These are phyloP conservation scores for Clathrus columnatus DNA, from an alignment of 768 basidiomycete species.

Conservation along the genomic window DNA sequence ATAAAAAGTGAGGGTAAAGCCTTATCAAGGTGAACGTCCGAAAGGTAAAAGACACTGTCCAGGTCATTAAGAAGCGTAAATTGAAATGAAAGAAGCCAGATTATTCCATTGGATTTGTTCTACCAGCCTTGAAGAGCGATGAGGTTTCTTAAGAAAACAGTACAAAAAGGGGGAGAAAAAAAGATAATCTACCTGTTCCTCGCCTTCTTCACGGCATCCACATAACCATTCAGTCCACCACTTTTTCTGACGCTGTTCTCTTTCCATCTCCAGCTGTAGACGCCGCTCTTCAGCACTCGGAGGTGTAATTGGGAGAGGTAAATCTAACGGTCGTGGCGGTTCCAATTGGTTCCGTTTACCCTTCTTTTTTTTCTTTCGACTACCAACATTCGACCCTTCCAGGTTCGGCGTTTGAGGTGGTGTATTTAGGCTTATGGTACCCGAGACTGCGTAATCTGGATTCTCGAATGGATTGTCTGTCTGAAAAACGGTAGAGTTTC, in stretches of 20 bases:
- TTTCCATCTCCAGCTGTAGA: conserved; percentile 10
- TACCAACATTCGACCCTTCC: too few species aligned
- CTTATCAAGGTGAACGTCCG: too few species aligned
- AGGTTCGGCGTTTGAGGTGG: background rate
- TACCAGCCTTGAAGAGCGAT: conserved; percentile 10
- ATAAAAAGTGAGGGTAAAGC: too few species aligned
- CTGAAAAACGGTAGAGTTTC: conserved; percentile 24
- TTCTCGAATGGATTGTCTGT: conserved; percentile 40
- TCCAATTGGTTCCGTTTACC: background rate
- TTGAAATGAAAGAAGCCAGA: background rate
- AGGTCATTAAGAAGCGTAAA: too few species aligned
- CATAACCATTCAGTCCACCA: conserved; percentile 18
- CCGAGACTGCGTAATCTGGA: conserved; percentile 18
- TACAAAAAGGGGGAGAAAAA: background rate
- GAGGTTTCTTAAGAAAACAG: background rate
- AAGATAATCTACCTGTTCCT: conserved; percentile 13
- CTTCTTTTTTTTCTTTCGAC: too few species aligned
- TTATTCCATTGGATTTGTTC: conserved; percentile 18
- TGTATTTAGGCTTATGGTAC: background rate
- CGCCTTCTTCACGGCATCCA: conserved; percentile 15
- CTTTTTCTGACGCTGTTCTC: conserved; percentile 6
- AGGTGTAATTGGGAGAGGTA: background rate
- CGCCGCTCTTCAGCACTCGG: background rate
- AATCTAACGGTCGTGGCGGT: conserved; percentile 6
- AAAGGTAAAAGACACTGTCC: too few species aligned